Conservation (phyloP, 1,284 basidiomycete species). For the Trichosporon faecale region DNA sequence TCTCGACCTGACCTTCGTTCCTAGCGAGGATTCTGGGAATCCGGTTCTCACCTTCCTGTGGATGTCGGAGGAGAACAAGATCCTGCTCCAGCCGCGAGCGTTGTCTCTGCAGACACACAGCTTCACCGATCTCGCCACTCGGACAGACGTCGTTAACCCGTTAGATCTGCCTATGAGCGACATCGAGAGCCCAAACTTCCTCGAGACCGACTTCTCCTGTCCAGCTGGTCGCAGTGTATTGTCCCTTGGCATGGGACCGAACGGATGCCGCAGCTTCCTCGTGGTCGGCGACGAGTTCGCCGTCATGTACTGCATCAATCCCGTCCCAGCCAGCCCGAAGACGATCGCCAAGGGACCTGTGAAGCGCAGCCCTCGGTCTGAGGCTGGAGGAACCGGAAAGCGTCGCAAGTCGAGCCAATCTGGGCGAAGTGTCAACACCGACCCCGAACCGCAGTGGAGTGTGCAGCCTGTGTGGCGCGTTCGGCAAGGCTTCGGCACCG, state of each 20-base stretch:
- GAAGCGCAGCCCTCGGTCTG: slow-evolving; percentile 37
- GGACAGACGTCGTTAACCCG: slow-evolving; percentile 59
- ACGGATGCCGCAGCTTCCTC: slow-evolving; percentile 19
- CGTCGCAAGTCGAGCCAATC: slow-evolving; percentile 41
- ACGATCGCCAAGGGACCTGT: slow-evolving; percentile 25
- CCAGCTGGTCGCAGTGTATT: slow-evolving; percentile 43
- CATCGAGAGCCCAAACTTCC: slow-evolving; percentile 34
- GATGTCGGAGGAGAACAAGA: slow-evolving; percentile 45
- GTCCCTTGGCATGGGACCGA: slow-evolving; percentile 24
- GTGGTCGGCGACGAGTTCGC: slow-evolving; percentile 50
- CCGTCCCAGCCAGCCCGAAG: background rate
- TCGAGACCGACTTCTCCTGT: slow-evolving; percentile 47
- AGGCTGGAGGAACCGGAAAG: slow-evolving; percentile 38
- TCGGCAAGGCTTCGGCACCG: slow-evolving; percentile 49
- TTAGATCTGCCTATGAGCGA: slow-evolving; percentile 41
- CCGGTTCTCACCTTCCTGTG: slow-evolving; percentile 63
- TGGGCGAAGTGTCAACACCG: slow-evolving; percentile 20
- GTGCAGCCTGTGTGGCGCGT: slow-evolving; percentile 43
- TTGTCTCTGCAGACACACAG: slow-evolving; percentile 61
- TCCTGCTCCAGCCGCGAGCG: slow-evolving; percentile 63
- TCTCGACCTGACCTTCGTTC: slow-evolving; percentile 66
- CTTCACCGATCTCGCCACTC: slow-evolving; percentile 34
- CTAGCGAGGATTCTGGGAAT: slow-evolving; percentile 46
- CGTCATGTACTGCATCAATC: slow-evolving; percentile 32
- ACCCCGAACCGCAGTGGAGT: slow-evolving; percentile 28